Conservation (phyloP, 345 rosid genomes). For the Gossypium ekmanianum region DNA sequence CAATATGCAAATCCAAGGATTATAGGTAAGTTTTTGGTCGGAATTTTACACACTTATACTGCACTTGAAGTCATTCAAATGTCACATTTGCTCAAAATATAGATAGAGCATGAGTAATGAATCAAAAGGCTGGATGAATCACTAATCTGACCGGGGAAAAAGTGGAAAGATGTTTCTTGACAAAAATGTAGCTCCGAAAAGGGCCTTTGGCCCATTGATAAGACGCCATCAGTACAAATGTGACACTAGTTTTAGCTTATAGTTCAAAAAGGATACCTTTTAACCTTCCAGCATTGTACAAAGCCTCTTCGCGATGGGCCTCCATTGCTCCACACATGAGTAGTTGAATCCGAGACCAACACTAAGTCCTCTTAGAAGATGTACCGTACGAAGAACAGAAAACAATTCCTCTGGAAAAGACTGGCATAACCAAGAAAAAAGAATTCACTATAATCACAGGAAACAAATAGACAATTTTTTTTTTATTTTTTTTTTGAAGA, state of each 20-base stretch:
- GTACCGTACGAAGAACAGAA: conserved; percentile 82
- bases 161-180: not conserved
- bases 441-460: not conserved
- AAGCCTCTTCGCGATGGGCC: conserved; percentile 81
- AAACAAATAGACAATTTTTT: not conserved
- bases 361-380: conserved; percentile 84
- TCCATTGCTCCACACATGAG: conserved; percentile 85
- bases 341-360: conserved; percentile 86
- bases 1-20: not conserved
- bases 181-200: not conserved
- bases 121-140: not conserved
- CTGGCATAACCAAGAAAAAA: conserved; percentile 27
- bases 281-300: conserved; percentile 62
- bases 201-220: not conserved
- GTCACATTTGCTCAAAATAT: not conserved
- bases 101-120: not conserved
- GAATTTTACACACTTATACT: not conserved
- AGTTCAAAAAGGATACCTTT: conserved; percentile 38
- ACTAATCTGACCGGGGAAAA: not conserved
- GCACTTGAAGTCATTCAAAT: not conserved
- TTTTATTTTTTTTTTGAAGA: too few species aligned
- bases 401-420: conserved; percentile 89
- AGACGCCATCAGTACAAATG: not conserved
- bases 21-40: not conserved
- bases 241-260: not conserved